Evolutionary conservation across 805 yeast species (phyloP).

Genomic region (Grigorovia yakushimaensis): DNA sequence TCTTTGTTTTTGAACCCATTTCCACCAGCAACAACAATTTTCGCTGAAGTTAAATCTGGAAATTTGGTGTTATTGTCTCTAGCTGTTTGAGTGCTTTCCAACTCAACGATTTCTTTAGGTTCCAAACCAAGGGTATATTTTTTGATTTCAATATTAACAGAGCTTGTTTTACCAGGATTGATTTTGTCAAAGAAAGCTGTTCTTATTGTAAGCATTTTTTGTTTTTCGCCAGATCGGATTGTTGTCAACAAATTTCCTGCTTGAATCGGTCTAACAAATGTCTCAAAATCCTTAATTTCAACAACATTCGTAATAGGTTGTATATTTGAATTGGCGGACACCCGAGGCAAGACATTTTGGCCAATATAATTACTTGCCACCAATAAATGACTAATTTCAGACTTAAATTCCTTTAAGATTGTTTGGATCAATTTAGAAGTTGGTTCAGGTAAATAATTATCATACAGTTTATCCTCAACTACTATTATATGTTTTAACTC

Average conservation of each 20-base stretch:
- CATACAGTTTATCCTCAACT: slow-evolving; percentile 37
- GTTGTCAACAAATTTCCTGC: slow-evolving; percentile 93
- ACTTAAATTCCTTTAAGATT: slow-evolving; percentile 22
- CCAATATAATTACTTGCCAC: slow-evolving; percentile 83
- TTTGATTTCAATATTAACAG: slow-evolving; percentile 31
- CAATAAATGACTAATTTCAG: slow-evolving; percentile 50
- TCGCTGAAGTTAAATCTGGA: slow-evolving; percentile 84
- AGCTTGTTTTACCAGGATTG: slow-evolving; percentile 37
- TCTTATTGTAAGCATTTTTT: slow-evolving; percentile 68
- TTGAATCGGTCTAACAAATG: slow-evolving; percentile 82
- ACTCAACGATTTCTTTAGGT: not conserved
- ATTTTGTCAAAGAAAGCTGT: slow-evolving; percentile 65
- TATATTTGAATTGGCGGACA: slow-evolving; percentile 72
- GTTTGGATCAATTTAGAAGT: slow-evolving; percentile 56
- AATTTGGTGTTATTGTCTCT: too few relatives aligned
- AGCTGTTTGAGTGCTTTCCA: not conserved
- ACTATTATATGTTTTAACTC: slow-evolving; percentile 43
- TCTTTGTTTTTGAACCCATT: slow-evolving; percentile 88
- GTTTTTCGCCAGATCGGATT: slow-evolving; percentile 57
- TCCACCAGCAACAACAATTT: slow-evolving; percentile 82
- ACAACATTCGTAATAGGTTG: slow-evolving; percentile 84
- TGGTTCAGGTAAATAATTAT: slow-evolving; percentile 67
- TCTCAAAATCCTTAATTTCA: slow-evolving; percentile 46
- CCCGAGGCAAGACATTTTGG: slow-evolving; percentile 75
- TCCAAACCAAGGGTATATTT: not conserved